Conservation (phyloP, 495 filamentous ascomycete genomes). For the Hypoxylon intermedium region DNA sequence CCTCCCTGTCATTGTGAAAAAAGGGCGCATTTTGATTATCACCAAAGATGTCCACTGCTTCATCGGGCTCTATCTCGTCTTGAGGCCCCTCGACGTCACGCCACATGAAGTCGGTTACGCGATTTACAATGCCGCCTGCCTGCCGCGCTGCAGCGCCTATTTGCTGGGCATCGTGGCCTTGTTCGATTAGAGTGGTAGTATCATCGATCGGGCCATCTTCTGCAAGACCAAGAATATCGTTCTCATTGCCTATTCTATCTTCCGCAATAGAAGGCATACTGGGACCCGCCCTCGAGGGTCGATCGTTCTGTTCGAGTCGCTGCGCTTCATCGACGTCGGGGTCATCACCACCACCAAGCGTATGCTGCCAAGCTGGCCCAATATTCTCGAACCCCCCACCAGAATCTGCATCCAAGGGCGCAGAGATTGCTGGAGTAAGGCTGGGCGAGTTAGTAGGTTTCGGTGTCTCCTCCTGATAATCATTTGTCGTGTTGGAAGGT, state of each 20-base stretch:
- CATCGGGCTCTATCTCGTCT: slow-evolving; percentile 46
- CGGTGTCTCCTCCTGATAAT: neutral
- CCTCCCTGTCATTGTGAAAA: slow-evolving; percentile 32
- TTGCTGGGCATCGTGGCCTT: slow-evolving; percentile 11
- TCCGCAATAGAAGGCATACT: neutral
- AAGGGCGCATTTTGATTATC: slow-evolving; percentile 49
- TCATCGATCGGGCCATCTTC: neutral
- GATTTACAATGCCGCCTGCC: slow-evolving; percentile 44
- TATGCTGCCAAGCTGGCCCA: neutral
- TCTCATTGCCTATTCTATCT: neutral
- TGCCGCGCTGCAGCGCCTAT: slow-evolving; percentile 23
- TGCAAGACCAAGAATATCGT: neutral
- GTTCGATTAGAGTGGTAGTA: neutral
- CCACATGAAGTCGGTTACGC: slow-evolving; percentile 60
- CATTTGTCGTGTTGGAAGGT: slow-evolving; percentile 18
- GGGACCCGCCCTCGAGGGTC: neutral
- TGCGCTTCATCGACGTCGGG: neutral
- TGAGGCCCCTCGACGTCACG: slow-evolving; percentile 35
- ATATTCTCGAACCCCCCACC: neutral
- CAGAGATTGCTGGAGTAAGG: neutral
- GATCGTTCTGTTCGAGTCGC: neutral
- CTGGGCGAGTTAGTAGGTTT: neutral
- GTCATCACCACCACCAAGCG: neutral
- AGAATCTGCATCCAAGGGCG: neutral
- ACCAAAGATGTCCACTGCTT: slow-evolving; percentile 49